These are phyloP conservation scores for Candolleomyces efflorescens DNA, from an alignment of 768 basidiomycete genomes.

Conservation along the genomic window DNA sequence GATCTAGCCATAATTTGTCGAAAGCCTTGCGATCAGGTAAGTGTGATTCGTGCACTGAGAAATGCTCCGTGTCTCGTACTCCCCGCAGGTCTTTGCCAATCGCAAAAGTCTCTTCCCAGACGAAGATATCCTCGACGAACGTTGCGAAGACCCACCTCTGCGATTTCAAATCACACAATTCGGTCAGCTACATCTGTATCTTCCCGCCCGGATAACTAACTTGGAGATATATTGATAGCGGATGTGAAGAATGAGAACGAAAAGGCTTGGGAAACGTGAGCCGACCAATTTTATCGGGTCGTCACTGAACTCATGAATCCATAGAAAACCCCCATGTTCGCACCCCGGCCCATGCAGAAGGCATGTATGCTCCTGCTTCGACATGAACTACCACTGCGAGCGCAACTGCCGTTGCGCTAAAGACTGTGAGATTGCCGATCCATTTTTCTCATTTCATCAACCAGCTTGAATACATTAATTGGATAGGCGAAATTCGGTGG, in stretches of 20 bases:
- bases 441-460: neutral
- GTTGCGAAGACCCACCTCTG: neutral
- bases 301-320: neutral
- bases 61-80: neutral
- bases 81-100: conserved; percentile 22
- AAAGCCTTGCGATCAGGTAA: conserved; percentile 60
- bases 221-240: too few relatives aligned
- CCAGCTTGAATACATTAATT: neutral
- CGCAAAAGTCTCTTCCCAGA: conserved; percentile 17
- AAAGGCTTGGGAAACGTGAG: neutral
- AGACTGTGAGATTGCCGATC: conserved; percentile 38
- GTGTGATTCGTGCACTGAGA: neutral
- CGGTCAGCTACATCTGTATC: too few relatives aligned
- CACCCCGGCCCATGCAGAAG: conserved; percentile 54
- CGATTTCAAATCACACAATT: neutral
- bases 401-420: conserved; percentile 48
- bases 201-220: too few relatives aligned
- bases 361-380: conserved; percentile 45
- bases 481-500: conserved; percentile 51
- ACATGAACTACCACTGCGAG: conserved; percentile 50
- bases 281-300: neutral
- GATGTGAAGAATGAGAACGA: too few relatives aligned
- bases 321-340: conserved; percentile 46
- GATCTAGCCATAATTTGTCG: conserved; percentile 50
- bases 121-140: conserved; percentile 3